Conservation (phyloP, 148 eudicot genomes). For the Arbutus unedo region DNA sequence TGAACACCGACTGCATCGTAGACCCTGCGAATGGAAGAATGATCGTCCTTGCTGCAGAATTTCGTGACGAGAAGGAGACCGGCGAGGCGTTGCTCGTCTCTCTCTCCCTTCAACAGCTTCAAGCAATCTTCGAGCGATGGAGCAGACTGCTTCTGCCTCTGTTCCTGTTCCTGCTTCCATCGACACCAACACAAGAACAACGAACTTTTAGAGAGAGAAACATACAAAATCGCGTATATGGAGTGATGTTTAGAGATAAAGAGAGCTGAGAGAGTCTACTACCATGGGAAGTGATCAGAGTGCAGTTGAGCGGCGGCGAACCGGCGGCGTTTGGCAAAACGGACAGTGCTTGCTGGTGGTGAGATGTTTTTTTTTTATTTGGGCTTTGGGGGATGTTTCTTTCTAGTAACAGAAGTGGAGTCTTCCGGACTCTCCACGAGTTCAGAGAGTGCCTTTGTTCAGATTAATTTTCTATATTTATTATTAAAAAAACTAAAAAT, state of each 20-base stretch:
- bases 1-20: constrained; percentile 58
- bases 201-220: neutral
- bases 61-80: constrained; percentile 83
- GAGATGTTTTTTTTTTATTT: neutral
- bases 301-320: neutral
- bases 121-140: constrained; percentile 58
- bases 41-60: constrained; percentile 53
- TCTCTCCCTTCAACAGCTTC: constrained; percentile 65
- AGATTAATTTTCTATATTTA: too few relatives aligned
- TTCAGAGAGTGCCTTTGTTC: too few relatives aligned
- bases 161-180: constrained; percentile 11
- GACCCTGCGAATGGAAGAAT: constrained; percentile 47
- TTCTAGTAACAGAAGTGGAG: too few relatives aligned
- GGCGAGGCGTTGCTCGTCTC: constrained; percentile 80
- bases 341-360: neutral
- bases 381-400: neutral
- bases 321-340: neutral
- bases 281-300: neutral
- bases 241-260: neutral
- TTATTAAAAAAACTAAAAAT: too few relatives aligned
- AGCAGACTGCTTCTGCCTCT: neutral
- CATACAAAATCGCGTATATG: neutral
- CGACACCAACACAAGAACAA: neutral
- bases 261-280: neutral
- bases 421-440: too few relatives aligned